Evolutionary conservation across 305 asterid genomes (phyloP).

Genomic region (Fraxinus paxiana): DNA sequence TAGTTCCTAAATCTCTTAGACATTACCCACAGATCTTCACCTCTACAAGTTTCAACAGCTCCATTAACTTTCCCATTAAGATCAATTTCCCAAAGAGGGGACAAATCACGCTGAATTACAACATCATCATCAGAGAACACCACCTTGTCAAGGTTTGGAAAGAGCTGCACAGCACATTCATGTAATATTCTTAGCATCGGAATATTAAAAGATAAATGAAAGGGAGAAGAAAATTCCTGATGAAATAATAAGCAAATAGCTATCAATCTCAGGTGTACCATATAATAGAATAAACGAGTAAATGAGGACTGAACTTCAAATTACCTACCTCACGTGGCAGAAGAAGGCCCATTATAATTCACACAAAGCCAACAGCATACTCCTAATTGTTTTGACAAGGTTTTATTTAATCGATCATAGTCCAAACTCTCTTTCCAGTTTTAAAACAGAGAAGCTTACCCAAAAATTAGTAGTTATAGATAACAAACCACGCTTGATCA

Average conservation of each 20-base stretch:
- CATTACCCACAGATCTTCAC: slow-evolving; percentile 96
- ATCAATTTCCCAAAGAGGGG: slow-evolving; percentile 88
- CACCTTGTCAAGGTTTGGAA: slow-evolving; percentile 91
- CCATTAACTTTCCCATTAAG: slow-evolving; percentile 91
- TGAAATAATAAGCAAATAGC: neutral
- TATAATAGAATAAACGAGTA: neutral
- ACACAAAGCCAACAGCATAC: slow-evolving; percentile 6
- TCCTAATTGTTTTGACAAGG: slow-evolving; percentile 9
- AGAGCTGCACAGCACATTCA: slow-evolving; percentile 65
- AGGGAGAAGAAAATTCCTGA: slow-evolving; percentile 16
- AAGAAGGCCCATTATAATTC: neutral
- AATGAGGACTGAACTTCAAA: neutral
- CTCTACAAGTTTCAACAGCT: slow-evolving; percentile 98
- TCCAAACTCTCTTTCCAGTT: neutral
- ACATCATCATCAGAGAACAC: slow-evolving; percentile 89
- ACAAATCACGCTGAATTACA: slow-evolving; percentile 83
- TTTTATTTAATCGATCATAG: slow-evolving; percentile 13
- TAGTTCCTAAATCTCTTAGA: slow-evolving; percentile 83
- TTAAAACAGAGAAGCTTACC: neutral
- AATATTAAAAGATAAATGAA: neutral
- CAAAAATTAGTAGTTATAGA: neutral
- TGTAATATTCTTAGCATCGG: slow-evolving; percentile 20
- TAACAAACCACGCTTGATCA: neutral
- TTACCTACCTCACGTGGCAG: neutral
- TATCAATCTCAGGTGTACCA: slow-evolving; percentile 6